Evolutionary conservation across 164 flowering plant genomes (phyloP).

Genomic region (Euptelea pleiosperma): DNA sequence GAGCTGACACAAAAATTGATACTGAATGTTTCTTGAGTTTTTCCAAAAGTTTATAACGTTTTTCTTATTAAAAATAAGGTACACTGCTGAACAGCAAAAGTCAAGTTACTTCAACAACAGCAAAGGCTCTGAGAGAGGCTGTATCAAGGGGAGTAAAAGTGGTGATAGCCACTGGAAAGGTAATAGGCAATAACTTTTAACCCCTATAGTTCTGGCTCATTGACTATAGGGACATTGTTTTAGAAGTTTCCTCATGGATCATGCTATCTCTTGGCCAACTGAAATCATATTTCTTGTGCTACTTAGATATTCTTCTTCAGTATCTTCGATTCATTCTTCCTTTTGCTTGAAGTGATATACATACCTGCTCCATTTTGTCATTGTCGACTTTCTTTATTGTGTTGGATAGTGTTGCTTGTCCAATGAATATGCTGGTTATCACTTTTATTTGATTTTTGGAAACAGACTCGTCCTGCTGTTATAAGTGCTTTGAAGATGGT

Average conservation of each 20-base stretch:
- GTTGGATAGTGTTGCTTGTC: not conserved
- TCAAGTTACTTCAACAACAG: slow-evolving; percentile 53
- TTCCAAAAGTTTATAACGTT: slow-evolving; percentile 10
- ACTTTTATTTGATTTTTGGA: slow-evolving; percentile 20
- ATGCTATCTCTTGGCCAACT: slow-evolving; percentile 1
- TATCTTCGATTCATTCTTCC: too few relatives aligned
- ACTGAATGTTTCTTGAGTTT: not conserved
- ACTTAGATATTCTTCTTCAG: not conserved
- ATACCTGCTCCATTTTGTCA: not conserved
- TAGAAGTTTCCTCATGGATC: not conserved
- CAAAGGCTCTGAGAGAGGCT: slow-evolving; percentile 79
- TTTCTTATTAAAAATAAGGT: slow-evolving; percentile 42
- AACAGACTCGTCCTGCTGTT: slow-evolving; percentile 82
- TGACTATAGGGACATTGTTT: too few relatives aligned
- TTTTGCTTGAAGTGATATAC: not conserved
- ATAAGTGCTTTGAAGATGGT: slow-evolving; percentile 52
- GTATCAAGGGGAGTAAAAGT: slow-evolving; percentile 76
- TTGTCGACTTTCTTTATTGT: not conserved
- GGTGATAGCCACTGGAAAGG: slow-evolving; percentile 98
- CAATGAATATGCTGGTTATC: not conserved
- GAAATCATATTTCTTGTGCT: not conserved
- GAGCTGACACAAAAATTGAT: slow-evolving; percentile 20
- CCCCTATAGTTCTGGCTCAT: too few relatives aligned
- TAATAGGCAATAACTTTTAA: slow-evolving; percentile 32
- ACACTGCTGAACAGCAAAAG: slow-evolving; percentile 90